A percentile compares a stretch with the other conserved stretches of the same genome.
These are phyloP conservation scores for Lasiosphaeria ovina DNA, from an alignment of 495 filamentous ascomycete species.

Conservation along the genomic window DNA sequence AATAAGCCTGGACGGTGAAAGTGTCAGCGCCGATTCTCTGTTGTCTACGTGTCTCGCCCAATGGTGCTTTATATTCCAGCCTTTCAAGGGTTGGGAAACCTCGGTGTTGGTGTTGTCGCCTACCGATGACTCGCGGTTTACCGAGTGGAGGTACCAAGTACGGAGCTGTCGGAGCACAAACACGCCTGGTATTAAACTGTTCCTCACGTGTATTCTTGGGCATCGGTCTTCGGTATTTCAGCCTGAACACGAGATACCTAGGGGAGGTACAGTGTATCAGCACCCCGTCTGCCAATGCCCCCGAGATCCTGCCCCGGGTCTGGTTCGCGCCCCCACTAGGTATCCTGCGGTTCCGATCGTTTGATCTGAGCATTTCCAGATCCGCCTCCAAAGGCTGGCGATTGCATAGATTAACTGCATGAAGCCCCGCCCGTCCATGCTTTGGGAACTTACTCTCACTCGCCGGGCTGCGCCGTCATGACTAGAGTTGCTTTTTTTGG, in stretches of 20 bases:
- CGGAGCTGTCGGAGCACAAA: conserved; percentile 1
- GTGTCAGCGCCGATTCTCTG: too few species aligned
- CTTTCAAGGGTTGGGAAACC: neutral
- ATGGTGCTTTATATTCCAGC: too few species aligned
- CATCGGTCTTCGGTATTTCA: conserved; percentile 13
- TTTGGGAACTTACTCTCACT: neutral
- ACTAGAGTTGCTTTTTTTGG: neutral
- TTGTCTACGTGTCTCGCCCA: too few species aligned
- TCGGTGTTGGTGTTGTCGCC: neutral
- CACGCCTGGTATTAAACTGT: conserved; percentile 1
- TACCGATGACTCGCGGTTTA: neutral
- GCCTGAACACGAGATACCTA: conserved; percentile 20
- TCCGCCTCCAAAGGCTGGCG: conserved; percentile 14
- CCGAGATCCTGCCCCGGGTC: conserved; percentile 15
- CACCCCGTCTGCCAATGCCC: conserved; percentile 1
- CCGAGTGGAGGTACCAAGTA: too few species aligned
- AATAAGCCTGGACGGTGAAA: too few species aligned
- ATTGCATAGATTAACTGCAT: conserved; percentile 22
- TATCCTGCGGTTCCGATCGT: conserved; percentile 24
- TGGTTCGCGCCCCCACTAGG: conserved; percentile 11
- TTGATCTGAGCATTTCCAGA: conserved; percentile 26
- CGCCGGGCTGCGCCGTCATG: neutral
- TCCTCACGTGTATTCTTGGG: conserved; percentile 19
- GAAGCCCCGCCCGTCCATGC: conserved; percentile 1
- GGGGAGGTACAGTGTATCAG: conserved; percentile 9